A percentile compares a stretch with the other conserved stretches of the same genome.
Conservation (phyloP, 1,139 yeast genomes). For the Protomyces inouyei region DNA sequence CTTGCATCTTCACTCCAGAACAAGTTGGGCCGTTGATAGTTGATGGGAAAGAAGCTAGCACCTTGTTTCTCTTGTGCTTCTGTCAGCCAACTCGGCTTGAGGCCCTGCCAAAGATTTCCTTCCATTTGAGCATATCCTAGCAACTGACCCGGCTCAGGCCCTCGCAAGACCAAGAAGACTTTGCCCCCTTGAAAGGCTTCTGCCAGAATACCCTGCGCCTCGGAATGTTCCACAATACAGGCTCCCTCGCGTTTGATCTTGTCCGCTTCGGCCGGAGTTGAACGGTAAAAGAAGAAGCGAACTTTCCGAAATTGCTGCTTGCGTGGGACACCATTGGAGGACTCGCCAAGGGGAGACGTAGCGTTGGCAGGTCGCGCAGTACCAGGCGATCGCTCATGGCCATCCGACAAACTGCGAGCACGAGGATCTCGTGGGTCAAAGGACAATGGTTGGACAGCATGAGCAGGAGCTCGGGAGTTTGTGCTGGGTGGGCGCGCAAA, state of each 20-base stretch:
- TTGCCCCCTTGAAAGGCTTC: not conserved
- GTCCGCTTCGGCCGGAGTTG: not conserved
- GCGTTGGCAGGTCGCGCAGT: not conserved
- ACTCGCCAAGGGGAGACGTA: not conserved
- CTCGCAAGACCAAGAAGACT: not conserved
- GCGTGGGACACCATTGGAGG: not conserved
- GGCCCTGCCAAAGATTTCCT: not conserved
- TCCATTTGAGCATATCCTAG: slow-evolving; percentile 5
- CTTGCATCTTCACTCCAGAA: not conserved
- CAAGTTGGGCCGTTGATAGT: not conserved
- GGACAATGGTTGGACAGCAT: not conserved
- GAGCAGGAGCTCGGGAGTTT: not conserved
- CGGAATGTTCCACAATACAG: not conserved
- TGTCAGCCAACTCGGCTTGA: not conserved
- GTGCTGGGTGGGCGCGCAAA: not conserved
- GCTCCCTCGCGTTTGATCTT: not conserved
- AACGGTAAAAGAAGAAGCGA: not conserved
- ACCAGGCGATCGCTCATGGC: not conserved
- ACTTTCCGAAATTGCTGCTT: not conserved
- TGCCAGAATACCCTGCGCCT: not conserved
- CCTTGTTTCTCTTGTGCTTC: not conserved
- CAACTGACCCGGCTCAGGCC: not conserved
- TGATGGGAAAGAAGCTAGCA: not conserved
- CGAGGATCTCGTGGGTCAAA: not conserved
- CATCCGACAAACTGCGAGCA: not conserved